A percentile compares a stretch with the other conserved stretches of the same genome.
These are phyloP conservation scores for Amaranthus tricolor DNA, from an alignment of 179 eudicot genomes.

Conservation along the genomic window DNA sequence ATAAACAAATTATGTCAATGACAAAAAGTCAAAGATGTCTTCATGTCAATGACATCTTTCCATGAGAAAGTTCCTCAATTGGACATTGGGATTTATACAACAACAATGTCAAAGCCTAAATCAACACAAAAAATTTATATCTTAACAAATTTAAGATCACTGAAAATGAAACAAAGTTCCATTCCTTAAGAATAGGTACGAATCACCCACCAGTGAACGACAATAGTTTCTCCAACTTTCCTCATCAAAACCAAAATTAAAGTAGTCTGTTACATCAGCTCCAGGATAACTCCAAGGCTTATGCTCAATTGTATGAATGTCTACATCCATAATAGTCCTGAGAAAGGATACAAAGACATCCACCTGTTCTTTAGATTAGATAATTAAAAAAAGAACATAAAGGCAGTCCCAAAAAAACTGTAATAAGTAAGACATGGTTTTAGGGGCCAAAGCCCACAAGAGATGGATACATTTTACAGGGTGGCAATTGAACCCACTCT, in stretches of 20 bases:
- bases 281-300: constrained; percentile 57
- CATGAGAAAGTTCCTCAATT: background rate
- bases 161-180: background rate
- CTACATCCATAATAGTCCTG: constrained; percentile 65
- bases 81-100: background rate
- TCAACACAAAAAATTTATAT: too few species aligned
- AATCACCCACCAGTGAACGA: constrained; percentile 46
- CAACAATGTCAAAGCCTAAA: background rate
- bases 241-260: constrained; percentile 64
- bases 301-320: constrained; percentile 43
- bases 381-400: background rate
- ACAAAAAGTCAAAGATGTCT: background rate
- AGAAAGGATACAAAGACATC: constrained; percentile 6
- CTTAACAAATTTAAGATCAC: too few species aligned
- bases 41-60: background rate
- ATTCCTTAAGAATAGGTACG: background rate
- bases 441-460: background rate
- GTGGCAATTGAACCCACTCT: background rate
- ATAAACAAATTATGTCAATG: background rate
- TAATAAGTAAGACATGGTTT: background rate
- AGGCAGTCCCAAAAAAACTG: background rate
- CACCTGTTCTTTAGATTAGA: constrained; percentile 2
- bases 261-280: constrained; percentile 52
- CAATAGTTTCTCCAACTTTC: constrained; percentile 60
- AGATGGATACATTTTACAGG: background rate